Conservation (phyloP, 176 grass and related monocot genomes). For the Puccinellia tenuiflora region DNA sequence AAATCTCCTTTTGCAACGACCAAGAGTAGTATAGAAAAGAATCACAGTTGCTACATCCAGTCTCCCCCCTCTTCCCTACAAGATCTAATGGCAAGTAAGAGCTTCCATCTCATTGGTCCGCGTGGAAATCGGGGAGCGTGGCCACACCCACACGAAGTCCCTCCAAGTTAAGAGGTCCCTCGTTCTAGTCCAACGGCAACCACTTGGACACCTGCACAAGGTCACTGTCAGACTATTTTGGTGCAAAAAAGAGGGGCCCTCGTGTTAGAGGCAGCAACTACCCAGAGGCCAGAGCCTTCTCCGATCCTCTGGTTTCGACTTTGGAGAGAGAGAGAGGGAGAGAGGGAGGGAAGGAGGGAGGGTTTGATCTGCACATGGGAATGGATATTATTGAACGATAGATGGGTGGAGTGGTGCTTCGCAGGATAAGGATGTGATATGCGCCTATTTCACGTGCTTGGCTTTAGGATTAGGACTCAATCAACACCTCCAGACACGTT, state of each 20-base stretch:
- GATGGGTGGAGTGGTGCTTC: neutral
- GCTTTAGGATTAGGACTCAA: neutral
- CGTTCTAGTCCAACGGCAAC: neutral
- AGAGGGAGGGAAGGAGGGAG: neutral
- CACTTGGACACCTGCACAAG: neutral
- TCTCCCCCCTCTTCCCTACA: neutral
- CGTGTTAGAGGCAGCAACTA: neutral
- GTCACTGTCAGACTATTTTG: neutral
- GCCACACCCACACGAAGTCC: neutral
- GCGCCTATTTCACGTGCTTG: neutral
- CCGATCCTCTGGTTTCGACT: neutral
- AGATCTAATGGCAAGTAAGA: neutral
- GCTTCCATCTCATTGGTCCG: neutral
- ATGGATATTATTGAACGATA: neutral
- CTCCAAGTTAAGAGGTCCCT: neutral
- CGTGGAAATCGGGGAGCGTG: neutral
- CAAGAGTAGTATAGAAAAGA: neutral
- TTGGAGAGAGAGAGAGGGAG: neutral
- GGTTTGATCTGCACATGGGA: neutral
- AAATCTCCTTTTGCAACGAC: neutral
- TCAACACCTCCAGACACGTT: neutral
- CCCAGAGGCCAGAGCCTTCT: neutral
- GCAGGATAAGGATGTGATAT: neutral
- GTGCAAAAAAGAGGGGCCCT: neutral
- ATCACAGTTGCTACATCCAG: neutral